Evolutionary conservation across 208 protist species (phyloP), one percentile per base, ranked within the genome.

Genomic region (Trypanosoma platydactyli): DNA sequence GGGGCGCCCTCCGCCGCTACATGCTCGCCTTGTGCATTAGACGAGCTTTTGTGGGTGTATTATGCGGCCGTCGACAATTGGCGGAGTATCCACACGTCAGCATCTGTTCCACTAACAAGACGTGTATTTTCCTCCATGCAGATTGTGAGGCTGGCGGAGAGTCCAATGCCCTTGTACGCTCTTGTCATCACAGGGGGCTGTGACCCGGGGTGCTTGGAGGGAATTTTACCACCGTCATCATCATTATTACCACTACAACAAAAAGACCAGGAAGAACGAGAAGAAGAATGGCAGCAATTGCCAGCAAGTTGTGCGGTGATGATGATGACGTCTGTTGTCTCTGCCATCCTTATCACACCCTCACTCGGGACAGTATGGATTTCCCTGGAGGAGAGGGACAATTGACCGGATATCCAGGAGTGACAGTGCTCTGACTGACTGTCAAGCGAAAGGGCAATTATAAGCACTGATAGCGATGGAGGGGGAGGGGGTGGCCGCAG

Each of bases 31-130:
- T 83, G 40, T 51, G 46, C 73, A 33, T 59, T 55, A 38, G 75
- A 79, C 59, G 81, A 90, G 33, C 58, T 84, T 51, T 66, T 90
- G 51, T 90, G 84, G 84, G 50, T 85, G 5, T 86, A 76, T 64
- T 75, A 77, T 13, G 25, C 71, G 15, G 44, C 27, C n/a, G 18
- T 42, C 22, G 66, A 75, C 33, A 60, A 64, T 16, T 90, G 84
- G 84, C 72, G 71, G 22, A 73, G 57, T 1, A 74, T 90, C 69
- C 49, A 68, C 49, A 35, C 81, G 25, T 76, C 78, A 0, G 16
- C 53, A 4, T 54, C 40, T 63, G 33, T 68, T 11, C 73, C 78
- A 22, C 64, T 87, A 18, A 60, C 58, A 1, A 44, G 65, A 11
- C 75, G 77, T 9, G 71, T 83, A n/a, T 68, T 85, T 33, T 64